These are phyloP conservation scores for Nicotiana paniculata DNA, from an alignment of 257 asterid genomes.

Conservation along the genomic window DNA sequence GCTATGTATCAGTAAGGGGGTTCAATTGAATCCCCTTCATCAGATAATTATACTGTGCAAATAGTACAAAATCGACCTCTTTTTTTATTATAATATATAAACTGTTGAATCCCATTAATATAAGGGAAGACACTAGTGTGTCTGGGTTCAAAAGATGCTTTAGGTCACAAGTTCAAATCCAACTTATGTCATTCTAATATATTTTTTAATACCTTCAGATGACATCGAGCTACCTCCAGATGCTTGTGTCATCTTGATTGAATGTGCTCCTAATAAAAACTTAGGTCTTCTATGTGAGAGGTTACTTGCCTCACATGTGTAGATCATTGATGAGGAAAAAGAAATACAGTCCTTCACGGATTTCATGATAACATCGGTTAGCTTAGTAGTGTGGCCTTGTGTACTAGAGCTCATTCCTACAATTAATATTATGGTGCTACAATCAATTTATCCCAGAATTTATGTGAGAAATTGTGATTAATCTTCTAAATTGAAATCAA, in stretches of 20 bases:
- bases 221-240: neutral
- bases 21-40: too few species aligned
- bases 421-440: neutral
- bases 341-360: neutral
- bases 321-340: neutral
- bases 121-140: too few species aligned
- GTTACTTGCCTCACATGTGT: neutral
- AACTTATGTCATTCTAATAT: too few species aligned
- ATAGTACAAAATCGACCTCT: too few species aligned
- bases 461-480: neutral
- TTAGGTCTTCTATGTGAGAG: neutral
- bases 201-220: neutral
- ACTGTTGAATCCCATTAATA: too few species aligned
- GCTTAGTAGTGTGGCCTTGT: neutral
- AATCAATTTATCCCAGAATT: neutral
- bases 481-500: neutral
- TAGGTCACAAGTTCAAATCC: too few species aligned
- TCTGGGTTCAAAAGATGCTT: too few species aligned
- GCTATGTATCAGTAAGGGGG: too few species aligned
- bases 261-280: neutral
- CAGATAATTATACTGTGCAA: too few species aligned
- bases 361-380: neutral
- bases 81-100: too few species aligned
- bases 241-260: neutral
- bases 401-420: neutral